These are phyloP conservation scores for Sarocladium strictum DNA, from an alignment of 2,329 filamentous ascomycete species.

Conservation along the genomic window DNA sequence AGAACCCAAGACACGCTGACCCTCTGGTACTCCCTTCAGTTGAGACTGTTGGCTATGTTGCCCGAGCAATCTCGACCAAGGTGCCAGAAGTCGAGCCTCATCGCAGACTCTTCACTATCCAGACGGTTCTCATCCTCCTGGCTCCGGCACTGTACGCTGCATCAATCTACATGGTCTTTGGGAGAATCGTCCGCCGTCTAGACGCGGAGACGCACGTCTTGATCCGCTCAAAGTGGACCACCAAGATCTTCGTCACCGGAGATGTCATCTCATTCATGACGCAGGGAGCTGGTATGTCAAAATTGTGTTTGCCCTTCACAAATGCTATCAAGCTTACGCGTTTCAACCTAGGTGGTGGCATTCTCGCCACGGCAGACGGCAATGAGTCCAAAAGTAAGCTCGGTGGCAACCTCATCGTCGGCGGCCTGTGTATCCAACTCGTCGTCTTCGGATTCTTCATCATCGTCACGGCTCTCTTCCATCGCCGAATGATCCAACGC, in stretches of 20 bases:
- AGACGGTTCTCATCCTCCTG: slow-evolving; percentile 25
- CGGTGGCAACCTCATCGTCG: slow-evolving; percentile 42
- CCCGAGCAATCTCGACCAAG: slow-evolving; percentile 22
- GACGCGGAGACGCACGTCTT: slow-evolving; percentile 30
- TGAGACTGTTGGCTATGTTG: slow-evolving; percentile 33
- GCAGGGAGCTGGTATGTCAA: slow-evolving; percentile 15
- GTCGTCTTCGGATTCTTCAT: slow-evolving; percentile 48
- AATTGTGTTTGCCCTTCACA: slow-evolving; percentile 9
- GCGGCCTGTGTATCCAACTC: slow-evolving; percentile 47
- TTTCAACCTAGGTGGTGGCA: background rate
- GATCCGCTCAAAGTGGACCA: slow-evolving; percentile 33
- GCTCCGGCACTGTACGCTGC: slow-evolving; percentile 34
- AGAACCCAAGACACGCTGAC: too few species aligned
- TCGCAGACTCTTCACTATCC: slow-evolving; percentile 24
- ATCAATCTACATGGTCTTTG: slow-evolving; percentile 34
- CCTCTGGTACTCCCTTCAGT: too few species aligned
- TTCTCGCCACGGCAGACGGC: slow-evolving; percentile 1
- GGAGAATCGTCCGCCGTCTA: slow-evolving; percentile 25
- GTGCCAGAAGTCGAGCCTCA: background rate
- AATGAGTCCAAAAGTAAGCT: slow-evolving; percentile 9
- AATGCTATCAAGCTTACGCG: background rate
- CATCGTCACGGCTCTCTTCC: slow-evolving; percentile 35
- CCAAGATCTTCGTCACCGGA: slow-evolving; percentile 41
- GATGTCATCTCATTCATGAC: slow-evolving; percentile 36
- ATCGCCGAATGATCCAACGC: slow-evolving; percentile 19